A percentile compares a stretch with the other conserved stretches of the same genome.
phyloP scores from a whole-genome alignment of 2,329 filamentous ascomycete genomes.

The Penicillium sp. region DNA sequence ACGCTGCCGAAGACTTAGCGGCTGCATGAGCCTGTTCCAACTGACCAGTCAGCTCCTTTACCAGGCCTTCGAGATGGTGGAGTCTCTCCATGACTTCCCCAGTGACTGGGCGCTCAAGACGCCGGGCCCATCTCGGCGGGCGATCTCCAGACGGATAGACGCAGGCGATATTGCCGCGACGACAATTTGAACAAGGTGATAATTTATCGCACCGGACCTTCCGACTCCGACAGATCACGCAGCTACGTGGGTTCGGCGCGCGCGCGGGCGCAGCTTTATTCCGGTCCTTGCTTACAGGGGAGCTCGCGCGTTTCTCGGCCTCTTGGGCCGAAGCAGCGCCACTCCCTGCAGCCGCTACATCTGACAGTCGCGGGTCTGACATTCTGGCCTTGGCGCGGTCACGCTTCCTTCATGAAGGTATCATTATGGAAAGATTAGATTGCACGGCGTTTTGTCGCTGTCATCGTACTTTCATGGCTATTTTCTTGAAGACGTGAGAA shows the following conservation, averaged over 20 bases:
- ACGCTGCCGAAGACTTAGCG: constrained; percentile 24
- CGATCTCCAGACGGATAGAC: constrained; percentile 52
- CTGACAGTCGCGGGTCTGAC: neutral
- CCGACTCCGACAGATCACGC: constrained; percentile 53
- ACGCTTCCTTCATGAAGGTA: neutral
- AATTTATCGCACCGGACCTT: constrained; percentile 61
- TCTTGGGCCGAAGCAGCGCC: constrained; percentile 10
- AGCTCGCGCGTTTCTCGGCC: constrained; percentile 17
- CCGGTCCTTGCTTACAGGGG: neutral
- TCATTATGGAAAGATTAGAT: neutral
- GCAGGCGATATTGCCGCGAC: constrained; percentile 54
- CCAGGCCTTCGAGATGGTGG: constrained; percentile 51
- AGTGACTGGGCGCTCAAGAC: constrained; percentile 44
- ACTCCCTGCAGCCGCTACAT: neutral
- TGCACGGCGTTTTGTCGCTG: neutral
- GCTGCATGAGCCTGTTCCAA: constrained; percentile 45
- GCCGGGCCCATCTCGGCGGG: constrained; percentile 57
- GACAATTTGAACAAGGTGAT: constrained; percentile 59
- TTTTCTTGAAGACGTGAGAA: neutral
- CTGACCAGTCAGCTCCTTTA: constrained; percentile 52
- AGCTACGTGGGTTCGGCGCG: constrained; percentile 45
- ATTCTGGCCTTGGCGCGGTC: neutral
- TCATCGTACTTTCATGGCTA: too few relatives aligned
- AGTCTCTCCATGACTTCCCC: constrained; percentile 52
- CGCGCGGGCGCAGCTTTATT: neutral